phyloP scores from a whole-genome alignment of 2,329 filamentous ascomycete species.

The Dactylellina leptospora region DNA sequence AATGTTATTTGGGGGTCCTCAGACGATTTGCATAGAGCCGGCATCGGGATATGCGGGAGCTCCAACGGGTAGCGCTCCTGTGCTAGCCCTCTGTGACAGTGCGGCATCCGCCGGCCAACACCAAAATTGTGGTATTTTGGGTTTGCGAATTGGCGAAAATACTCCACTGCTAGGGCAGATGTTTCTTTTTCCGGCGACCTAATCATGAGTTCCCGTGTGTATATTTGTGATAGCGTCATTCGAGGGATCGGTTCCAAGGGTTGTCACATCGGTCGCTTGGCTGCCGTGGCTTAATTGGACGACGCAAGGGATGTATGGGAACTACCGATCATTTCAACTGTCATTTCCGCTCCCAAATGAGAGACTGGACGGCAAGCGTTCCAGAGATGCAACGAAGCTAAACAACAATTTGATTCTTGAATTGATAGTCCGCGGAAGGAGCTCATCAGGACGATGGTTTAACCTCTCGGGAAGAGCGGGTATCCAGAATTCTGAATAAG shows the following conservation, averaged over 20 bases:
- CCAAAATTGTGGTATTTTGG: constrained; percentile 46
- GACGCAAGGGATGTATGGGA: constrained; percentile 29
- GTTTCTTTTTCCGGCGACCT: constrained; percentile 29
- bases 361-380: background rate
- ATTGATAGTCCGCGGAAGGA: background rate
- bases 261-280: constrained; percentile 25
- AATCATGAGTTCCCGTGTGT: constrained; percentile 11
- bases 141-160: constrained; percentile 1
- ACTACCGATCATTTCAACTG: background rate
- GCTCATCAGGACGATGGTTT: constrained; percentile 16
- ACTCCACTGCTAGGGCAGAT: constrained; percentile 6
- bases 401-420: constrained; percentile 9
- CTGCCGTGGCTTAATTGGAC: constrained; percentile 36
- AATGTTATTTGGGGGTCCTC: too few relatives aligned
- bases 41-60: background rate
- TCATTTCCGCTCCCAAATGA: constrained; percentile 3
- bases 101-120: constrained; percentile 30
- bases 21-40: background rate
- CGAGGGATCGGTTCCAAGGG: constrained; percentile 30
- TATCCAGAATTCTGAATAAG: constrained; percentile 9
- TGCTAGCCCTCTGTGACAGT: too few relatives aligned
- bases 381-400: constrained; percentile 16
- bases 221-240: constrained; percentile 38
- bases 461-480: constrained; percentile 25
- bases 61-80: too few relatives aligned